Evolutionary conservation across 1,284 basidiomycete genomes (phyloP).

Genomic region (Microbotryum scabiosae): DNA sequence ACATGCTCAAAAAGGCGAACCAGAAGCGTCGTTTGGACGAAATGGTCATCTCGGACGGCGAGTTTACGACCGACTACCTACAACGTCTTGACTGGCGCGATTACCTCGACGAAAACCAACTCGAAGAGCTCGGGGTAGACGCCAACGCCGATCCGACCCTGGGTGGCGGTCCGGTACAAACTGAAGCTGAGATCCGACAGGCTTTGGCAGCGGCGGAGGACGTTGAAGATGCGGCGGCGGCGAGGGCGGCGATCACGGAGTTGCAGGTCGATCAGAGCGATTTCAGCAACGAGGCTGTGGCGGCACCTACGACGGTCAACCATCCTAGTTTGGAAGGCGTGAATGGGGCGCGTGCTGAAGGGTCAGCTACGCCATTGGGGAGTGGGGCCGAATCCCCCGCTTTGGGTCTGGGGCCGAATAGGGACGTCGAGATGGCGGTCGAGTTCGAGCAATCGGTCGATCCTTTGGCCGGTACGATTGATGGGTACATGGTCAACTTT

Average conservation of each 20-base stretch:
- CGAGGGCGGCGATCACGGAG: conserved; percentile 35
- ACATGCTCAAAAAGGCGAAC: conserved; percentile 90
- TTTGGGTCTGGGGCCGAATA: too few relatives aligned
- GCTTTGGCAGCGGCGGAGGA: conserved; percentile 78
- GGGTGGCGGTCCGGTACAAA: conserved; percentile 35
- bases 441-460: conserved; percentile 49
- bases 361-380: conserved; percentile 3
- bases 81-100: conserved; percentile 69
- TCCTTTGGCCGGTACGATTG: conserved; percentile 58
- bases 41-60: conserved; percentile 86
- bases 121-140: conserved; percentile 30
- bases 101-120: conserved; percentile 52
- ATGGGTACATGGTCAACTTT: conserved; percentile 78
- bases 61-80: conserved; percentile 58
- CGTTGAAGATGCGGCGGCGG: conserved; percentile 42
- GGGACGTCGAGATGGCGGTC: conserved; percentile 8
- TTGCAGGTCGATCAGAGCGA: conserved; percentile 30
- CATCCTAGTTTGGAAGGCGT: too few relatives aligned
- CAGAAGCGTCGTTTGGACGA: conserved; percentile 88
- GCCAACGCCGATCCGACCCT: conserved; percentile 41
- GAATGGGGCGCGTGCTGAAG: neutral
- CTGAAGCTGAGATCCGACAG: conserved; percentile 48
- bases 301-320: conserved; percentile 28
- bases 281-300: conserved; percentile 33
- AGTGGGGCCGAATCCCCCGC: conserved; percentile 6